These are phyloP conservation scores for Corchorus olitorius DNA, from an alignment of 345 rosid genomes.

Conservation along the genomic window DNA sequence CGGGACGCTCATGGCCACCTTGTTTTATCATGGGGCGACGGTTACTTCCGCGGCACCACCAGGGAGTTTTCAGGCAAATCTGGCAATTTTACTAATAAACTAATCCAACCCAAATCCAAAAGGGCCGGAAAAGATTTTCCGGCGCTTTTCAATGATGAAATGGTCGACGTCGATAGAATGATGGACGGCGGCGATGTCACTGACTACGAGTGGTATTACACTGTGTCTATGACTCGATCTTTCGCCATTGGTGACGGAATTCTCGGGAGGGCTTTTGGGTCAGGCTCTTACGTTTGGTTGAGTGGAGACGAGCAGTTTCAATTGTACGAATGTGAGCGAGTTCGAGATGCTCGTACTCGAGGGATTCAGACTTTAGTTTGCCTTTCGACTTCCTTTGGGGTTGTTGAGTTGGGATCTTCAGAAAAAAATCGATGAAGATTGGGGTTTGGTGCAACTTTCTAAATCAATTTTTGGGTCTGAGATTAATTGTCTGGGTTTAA, in stretches of 20 bases:
- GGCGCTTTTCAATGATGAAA: constrained; percentile 28
- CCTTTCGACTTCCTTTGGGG: constrained; percentile 46
- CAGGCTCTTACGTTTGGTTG: constrained; percentile 44
- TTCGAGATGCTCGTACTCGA: constrained; percentile 46
- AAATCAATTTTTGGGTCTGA: constrained; percentile 40
- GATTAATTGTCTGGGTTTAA: neutral
- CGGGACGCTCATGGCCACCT: constrained; percentile 35
- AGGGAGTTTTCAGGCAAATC: constrained; percentile 21
- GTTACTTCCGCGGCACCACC: constrained; percentile 38
- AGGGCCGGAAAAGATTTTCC: constrained; percentile 22
- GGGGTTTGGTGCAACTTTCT: constrained; percentile 38
- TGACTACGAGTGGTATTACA: constrained; percentile 47
- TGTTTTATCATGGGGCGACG: constrained; percentile 49
- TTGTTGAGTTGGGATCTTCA: constrained; percentile 60
- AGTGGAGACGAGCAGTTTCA: constrained; percentile 36
- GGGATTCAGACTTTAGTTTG: constrained; percentile 53
- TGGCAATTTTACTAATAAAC: neutral
- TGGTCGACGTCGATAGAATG: constrained; percentile 33
- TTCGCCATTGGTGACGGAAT: constrained; percentile 38
- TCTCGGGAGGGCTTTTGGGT: constrained; percentile 39
- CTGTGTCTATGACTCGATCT: constrained; percentile 38
- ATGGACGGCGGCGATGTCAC: constrained; percentile 29
- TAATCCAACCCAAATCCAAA: constrained; percentile 15
- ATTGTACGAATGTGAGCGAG: constrained; percentile 45
- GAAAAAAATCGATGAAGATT: constrained; percentile 37